A percentile compares a stretch with the other conserved stretches of the same genome.
Conservation (phyloP, 2,329 filamentous ascomycete genomes). For the Nemania serpens region DNA sequence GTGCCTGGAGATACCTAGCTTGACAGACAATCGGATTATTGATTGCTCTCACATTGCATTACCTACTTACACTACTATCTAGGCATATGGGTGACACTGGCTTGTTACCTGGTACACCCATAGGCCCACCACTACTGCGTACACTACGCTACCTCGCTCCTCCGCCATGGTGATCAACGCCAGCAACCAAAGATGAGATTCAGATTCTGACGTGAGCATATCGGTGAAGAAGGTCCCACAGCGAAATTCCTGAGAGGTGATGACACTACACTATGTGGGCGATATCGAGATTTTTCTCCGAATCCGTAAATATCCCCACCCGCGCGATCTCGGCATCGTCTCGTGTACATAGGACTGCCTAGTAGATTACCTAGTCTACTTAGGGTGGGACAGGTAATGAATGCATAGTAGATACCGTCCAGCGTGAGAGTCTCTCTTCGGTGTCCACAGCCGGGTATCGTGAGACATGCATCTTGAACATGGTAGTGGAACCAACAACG, state of each 20-base stretch:
- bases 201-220: constrained; percentile 25
- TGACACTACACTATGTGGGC: not conserved
- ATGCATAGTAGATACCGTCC: not conserved
- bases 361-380: too few species aligned
- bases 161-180: constrained; percentile 4
- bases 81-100: not conserved
- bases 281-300: constrained; percentile 17
- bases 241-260: constrained; percentile 15
- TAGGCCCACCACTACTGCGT: not conserved
- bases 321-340: not conserved
- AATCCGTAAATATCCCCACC: constrained; percentile 17
- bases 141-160: not conserved
- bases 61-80: not conserved
- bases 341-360: not conserved
- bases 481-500: constrained; percentile 5
- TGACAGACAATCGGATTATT: not conserved
- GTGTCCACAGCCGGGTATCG: not conserved
- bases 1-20: not conserved
- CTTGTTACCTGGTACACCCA: not conserved
- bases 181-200: not conserved
- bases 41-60: constrained; percentile 9
- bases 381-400: too few species aligned
- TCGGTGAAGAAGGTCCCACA: constrained; percentile 21
- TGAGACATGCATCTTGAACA: constrained; percentile 14
- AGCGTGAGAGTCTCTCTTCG: too few species aligned